Percentiles rank a stretch among this genome's conserved stretches.
Conservation (phyloP, 129 eudicot species). For the Helianthus annuus region HanXRQr2.0-SUNRISE NC_035444.2:31733937-31734436, state of each 20-base stretch:
- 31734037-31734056: constrained; percentile 93
- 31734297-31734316: too few relatives aligned
- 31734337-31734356: too few relatives aligned
- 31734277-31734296: too few relatives aligned
- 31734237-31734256: too few relatives aligned
- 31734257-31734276: too few relatives aligned
- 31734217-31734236: neutral
- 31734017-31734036: constrained; percentile 92
- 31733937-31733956: constrained; percentile 67
- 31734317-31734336: too few relatives aligned
- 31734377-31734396: too few relatives aligned
- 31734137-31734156: constrained; percentile 95
- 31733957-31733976: constrained; percentile 94
- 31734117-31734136: constrained; percentile 95
- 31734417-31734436: too few relatives aligned
- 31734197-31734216: neutral
- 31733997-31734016: constrained; percentile 83
- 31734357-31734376: too few relatives aligned
- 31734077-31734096: constrained; percentile 93
- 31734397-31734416: too few relatives aligned
- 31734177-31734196: constrained; percentile 44
- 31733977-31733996: constrained; percentile 79
- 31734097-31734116: constrained; percentile 99
- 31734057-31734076: constrained; percentile 93
- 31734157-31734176: constrained; percentile 94